phyloP scores from a whole-genome alignment of 2,329 filamentous ascomycete species.

The Truncatella angustata region DNA sequence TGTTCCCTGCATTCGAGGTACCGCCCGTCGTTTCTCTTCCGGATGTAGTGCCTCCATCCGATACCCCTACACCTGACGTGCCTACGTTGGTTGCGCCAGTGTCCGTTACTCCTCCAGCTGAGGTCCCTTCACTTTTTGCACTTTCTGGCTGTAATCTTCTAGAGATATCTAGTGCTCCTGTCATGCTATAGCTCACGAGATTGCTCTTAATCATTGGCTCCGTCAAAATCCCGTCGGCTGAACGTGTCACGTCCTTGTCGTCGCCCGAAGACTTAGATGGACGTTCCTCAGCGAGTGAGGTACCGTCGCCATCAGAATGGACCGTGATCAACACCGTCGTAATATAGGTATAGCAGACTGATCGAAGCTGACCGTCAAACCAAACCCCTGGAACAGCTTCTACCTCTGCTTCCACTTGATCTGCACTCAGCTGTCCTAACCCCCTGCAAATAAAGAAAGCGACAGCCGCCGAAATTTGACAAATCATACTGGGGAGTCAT shows the following conservation, averaged over 20 bases:
- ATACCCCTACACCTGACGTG: too few relatives aligned
- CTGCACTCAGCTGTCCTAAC: background rate
- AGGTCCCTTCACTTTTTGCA: too few relatives aligned
- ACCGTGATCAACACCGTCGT: conserved; percentile 8
- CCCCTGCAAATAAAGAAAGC: background rate
- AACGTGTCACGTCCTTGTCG: background rate
- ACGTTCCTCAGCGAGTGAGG: background rate
- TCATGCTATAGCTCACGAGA: too few relatives aligned
- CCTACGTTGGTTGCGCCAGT: too few relatives aligned
- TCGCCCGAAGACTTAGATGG: background rate
- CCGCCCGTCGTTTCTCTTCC: too few relatives aligned
- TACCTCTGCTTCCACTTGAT: background rate
- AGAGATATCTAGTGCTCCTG: too few relatives aligned
- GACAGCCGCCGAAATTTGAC: background rate
- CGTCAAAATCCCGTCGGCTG: too few relatives aligned
- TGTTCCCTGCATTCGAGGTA: too few relatives aligned
- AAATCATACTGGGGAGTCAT: background rate
- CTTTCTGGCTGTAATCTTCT: too few relatives aligned
- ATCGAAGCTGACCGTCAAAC: background rate
- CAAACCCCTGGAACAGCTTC: background rate
- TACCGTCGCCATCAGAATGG: background rate
- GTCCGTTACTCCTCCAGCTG: too few relatives aligned
- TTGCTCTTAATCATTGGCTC: too few relatives aligned
- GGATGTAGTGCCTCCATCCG: too few relatives aligned
- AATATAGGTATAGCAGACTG: conserved; percentile 8